These are phyloP conservation scores for Liriodendron chinense DNA, from an alignment of 164 flowering plant genomes.

Conservation along the genomic window DNA sequence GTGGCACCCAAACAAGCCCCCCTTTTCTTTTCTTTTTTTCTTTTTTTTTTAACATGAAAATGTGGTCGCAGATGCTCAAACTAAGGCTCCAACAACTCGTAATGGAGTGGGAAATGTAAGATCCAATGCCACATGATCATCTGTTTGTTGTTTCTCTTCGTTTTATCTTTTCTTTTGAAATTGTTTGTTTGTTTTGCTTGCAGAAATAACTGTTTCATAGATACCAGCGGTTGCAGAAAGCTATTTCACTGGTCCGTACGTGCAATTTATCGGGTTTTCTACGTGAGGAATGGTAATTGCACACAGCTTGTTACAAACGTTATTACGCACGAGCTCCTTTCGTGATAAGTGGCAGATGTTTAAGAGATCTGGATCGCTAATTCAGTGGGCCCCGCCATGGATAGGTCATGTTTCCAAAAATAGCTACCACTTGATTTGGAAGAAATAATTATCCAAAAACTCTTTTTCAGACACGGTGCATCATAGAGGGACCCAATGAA, in stretches of 20 bases:
- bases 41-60: neutral
- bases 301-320: no score
- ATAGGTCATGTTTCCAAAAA: no score
- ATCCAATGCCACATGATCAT: neutral
- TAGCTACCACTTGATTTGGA: no score
- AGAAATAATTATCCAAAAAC: no score
- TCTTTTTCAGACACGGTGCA: no score
- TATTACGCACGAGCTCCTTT: no score
- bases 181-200: neutral
- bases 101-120: neutral
- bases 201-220: neutral
- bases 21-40: no score
- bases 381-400: no score
- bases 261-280: neutral
- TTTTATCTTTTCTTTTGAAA: neutral
- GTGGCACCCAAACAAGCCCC: neutral
- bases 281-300: no score
- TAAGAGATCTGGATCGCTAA: no score
- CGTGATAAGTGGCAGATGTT: no score
- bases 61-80: neutral
- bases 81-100: neutral
- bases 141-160: neutral
- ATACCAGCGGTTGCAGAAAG: neutral
- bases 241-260: neutral
- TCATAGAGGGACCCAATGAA: no score